Percentiles rank a stretch among this genome's conserved stretches.
Conservation (phyloP, 192 early-diverging fungal genomes). For the Gryganskiella cystojenkinii region DNA sequence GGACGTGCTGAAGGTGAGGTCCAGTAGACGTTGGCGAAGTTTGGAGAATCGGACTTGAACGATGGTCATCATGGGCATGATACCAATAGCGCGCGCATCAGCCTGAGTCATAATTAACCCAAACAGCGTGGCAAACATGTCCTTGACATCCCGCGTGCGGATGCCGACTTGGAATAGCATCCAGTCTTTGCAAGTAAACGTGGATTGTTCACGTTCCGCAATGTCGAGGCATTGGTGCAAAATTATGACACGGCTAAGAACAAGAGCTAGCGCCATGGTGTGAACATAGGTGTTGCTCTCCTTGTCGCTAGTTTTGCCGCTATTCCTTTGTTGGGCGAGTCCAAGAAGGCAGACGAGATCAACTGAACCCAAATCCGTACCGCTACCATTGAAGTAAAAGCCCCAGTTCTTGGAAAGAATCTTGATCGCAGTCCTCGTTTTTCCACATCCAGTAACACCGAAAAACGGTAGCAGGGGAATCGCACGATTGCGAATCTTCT, state of each 20-base stretch:
- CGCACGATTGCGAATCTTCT: slow-evolving; percentile 9
- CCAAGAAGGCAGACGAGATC: slow-evolving; percentile 20
- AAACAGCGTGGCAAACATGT: slow-evolving; percentile 33
- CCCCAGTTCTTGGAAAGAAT: slow-evolving; percentile 37
- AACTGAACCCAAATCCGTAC: slow-evolving; percentile 13
- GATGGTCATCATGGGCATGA: slow-evolving; percentile 5
- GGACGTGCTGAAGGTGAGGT: slow-evolving; percentile 9
- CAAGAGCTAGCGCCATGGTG: slow-evolving; percentile 18
- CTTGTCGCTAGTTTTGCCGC: not conserved
- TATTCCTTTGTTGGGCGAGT: not conserved
- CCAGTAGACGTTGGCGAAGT: slow-evolving; percentile 21
- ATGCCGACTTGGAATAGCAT: slow-evolving; percentile 23
- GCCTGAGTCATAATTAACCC: not conserved
- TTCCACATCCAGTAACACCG: slow-evolving; percentile 36
- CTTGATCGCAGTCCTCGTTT: slow-evolving; percentile 33
- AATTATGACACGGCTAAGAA: slow-evolving; percentile 24
- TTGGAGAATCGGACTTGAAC: slow-evolving; percentile 10
- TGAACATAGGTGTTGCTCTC: slow-evolving; percentile 22
- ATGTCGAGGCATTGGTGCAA: slow-evolving; percentile 21
- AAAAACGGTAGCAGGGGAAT: slow-evolving; percentile 14
- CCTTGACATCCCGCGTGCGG: slow-evolving; percentile 5
- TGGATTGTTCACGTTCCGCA: slow-evolving; percentile 8
- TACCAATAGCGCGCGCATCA: not conserved
- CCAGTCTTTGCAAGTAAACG: slow-evolving; percentile 33
- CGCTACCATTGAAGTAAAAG: slow-evolving; percentile 35